Evolutionary conservation across 1,139 yeast species (phyloP).

Genomic region (Yamadazyma atlantica): DNA sequence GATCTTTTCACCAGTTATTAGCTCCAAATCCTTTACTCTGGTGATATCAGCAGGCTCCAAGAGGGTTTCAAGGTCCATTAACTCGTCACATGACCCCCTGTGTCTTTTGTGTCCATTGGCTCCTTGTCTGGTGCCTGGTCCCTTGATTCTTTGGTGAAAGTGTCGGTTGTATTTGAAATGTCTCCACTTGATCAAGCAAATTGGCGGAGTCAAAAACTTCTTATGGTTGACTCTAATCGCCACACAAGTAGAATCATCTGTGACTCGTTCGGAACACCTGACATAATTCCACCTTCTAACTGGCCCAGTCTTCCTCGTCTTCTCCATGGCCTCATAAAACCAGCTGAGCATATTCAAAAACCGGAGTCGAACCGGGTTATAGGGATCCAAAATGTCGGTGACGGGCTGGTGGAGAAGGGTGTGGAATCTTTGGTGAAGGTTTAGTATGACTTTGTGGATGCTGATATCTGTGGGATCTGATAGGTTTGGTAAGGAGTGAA

Average conservation of each 20-base stretch:
- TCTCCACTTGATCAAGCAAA: not conserved
- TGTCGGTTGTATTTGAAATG: not conserved
- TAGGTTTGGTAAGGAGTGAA: not conserved
- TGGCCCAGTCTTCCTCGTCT: too few species aligned
- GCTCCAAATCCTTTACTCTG: too few species aligned
- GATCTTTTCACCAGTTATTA: too few species aligned
- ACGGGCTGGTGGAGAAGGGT: not conserved
- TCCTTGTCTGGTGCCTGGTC: too few species aligned
- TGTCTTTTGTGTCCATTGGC: too few species aligned
- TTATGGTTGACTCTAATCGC: not conserved
- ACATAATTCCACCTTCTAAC: too few species aligned
- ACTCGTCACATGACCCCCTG: too few species aligned
- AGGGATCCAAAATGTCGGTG: constrained; percentile 1
- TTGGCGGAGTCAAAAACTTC: constrained; percentile 1
- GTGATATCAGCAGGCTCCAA: too few species aligned
- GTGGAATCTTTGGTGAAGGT: constrained; percentile 2
- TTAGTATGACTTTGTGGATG: constrained; percentile 9
- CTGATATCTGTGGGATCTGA: too few species aligned
- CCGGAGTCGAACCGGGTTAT: not conserved
- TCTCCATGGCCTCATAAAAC: too few species aligned
- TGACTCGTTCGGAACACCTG: not conserved
- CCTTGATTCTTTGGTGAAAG: not conserved
- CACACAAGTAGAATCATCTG: not conserved
- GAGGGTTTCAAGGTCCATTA: too few species aligned
- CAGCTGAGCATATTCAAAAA: constrained; percentile 2